A percentile compares a stretch with the other conserved stretches of the same genome.
Evolutionary conservation across 2,329 filamentous ascomycete genomes (phyloP).

Genomic region (Talaromyces sp.): DNA sequence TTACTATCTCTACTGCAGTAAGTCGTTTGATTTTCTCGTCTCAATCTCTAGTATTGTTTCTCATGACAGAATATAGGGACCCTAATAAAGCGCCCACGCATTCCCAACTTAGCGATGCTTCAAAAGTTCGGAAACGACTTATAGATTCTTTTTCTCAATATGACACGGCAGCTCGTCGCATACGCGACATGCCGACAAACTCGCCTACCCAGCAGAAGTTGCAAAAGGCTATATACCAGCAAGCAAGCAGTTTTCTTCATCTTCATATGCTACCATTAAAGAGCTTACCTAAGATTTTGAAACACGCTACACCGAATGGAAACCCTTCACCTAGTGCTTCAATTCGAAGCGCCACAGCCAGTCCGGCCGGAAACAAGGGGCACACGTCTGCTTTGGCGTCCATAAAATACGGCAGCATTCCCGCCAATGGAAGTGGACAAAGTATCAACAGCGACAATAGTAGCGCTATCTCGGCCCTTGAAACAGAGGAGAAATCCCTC

Average conservation of each 20-base stretch:
- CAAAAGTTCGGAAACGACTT: conserved; percentile 81
- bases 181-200: conserved; percentile 70
- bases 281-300: conserved; percentile 62
- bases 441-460: conserved; percentile 51
- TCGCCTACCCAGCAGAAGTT: conserved; percentile 67
- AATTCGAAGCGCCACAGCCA: conserved; percentile 18
- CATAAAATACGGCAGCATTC: conserved; percentile 53
- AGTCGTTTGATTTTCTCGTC: conserved; percentile 14
- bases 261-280: conserved; percentile 87
- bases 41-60: conserved; percentile 9
- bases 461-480: conserved; percentile 59
- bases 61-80: conserved; percentile 38
- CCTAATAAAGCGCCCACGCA: conserved; percentile 59
- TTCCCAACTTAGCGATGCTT: conserved; percentile 74
- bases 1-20: conserved; percentile 65
- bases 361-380: conserved; percentile 18
- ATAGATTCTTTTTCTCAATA: conserved; percentile 88
- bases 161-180: conserved; percentile 70
- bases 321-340: conserved; percentile 17
- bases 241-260: conserved; percentile 77
- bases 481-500: conserved; percentile 76
- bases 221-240: conserved; percentile 75
- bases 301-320: conserved; percentile 53
- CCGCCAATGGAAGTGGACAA: conserved; percentile 43
- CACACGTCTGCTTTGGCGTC: conserved; percentile 47